Conservation (phyloP, 768 basidiomycete genomes). For the Fomitopsis pulvina region DNA sequence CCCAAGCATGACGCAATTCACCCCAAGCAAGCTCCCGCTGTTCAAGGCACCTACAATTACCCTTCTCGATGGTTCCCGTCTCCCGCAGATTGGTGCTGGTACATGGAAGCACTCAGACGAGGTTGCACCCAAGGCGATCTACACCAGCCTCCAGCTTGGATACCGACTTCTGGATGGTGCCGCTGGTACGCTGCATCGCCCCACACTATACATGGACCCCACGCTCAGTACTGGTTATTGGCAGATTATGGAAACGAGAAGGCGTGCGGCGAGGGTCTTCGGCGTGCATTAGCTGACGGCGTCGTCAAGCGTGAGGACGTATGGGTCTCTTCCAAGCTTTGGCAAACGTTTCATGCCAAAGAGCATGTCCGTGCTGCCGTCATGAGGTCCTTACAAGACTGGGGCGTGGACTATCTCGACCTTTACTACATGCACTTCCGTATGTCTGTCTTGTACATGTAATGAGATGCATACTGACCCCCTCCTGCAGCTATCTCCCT, state of each 20-base stretch:
- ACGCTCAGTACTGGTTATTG: neutral
- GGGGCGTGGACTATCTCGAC: conserved; percentile 32
- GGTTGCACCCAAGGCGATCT: conserved; percentile 15
- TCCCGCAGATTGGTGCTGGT: conserved; percentile 18
- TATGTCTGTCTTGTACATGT: conserved; percentile 1
- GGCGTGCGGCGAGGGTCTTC: conserved; percentile 30
- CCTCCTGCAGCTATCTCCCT: conserved; percentile 30
- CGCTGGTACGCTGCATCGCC: conserved; percentile 3
- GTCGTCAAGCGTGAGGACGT: conserved; percentile 37
- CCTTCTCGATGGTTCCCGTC: conserved; percentile 1
- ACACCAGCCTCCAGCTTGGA: conserved; percentile 14
- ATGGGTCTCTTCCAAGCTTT: conserved; percentile 25
- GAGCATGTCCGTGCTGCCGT: conserved; percentile 27
- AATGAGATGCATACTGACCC: neutral
- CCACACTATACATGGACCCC: neutral
- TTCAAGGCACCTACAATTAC: neutral
- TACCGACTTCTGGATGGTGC: conserved; percentile 18
- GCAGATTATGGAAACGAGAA: conserved; percentile 36
- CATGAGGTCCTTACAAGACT: conserved; percentile 29
- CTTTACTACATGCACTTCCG: conserved; percentile 23
- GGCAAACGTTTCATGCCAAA: conserved; percentile 36
- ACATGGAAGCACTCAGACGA: conserved; percentile 19
- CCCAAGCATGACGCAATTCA: neutral
- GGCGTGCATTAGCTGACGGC: conserved; percentile 30
- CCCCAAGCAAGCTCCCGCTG: conserved; percentile 6